A percentile compares a stretch with the other conserved stretches of the same genome.
Evolutionary conservation across 495 filamentous ascomycete species (phyloP).

Genomic region (Penicillium turbatum): DNA sequence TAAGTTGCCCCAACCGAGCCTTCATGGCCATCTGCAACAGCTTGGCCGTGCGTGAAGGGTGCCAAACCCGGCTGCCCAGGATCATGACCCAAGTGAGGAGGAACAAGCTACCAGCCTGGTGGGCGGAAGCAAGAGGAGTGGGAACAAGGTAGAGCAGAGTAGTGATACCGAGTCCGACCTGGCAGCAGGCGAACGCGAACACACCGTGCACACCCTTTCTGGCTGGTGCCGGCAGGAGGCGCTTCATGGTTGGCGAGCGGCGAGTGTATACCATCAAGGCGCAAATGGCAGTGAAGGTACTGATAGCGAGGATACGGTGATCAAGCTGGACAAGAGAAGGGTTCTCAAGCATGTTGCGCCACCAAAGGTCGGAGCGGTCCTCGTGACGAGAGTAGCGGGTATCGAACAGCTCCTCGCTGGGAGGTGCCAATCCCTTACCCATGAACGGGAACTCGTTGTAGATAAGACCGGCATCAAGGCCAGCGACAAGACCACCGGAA

Average conservation of each 20-base stretch:
- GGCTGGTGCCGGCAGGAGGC: slow-evolving; percentile 58
- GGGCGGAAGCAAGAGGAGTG: slow-evolving; percentile 77
- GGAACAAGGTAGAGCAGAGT: slow-evolving; percentile 93
- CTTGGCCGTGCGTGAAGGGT: slow-evolving; percentile 48
- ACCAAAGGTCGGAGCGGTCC: slow-evolving; percentile 78
- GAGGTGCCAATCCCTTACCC: slow-evolving; percentile 78
- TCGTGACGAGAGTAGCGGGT: slow-evolving; percentile 76
- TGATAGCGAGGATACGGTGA: slow-evolving; percentile 86
- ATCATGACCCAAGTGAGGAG: slow-evolving; percentile 78
- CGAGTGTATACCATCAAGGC: slow-evolving; percentile 72
- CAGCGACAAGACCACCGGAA: slow-evolving; percentile 90
- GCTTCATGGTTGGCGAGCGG: slow-evolving; percentile 55
- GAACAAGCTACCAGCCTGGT: slow-evolving; percentile 88
- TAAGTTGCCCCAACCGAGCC: slow-evolving; percentile 30
- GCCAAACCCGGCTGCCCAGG: slow-evolving; percentile 60
- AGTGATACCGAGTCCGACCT: slow-evolving; percentile 79
- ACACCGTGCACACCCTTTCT: slow-evolving; percentile 72
- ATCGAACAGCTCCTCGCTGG: slow-evolving; percentile 74
- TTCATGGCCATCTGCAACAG: slow-evolving; percentile 44
- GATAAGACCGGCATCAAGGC: slow-evolving; percentile 91
- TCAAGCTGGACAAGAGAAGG: slow-evolving; percentile 91
- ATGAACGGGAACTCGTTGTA: slow-evolving; percentile 98
- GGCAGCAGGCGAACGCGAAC: slow-evolving; percentile 74
- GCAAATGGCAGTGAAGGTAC: slow-evolving; percentile 78
- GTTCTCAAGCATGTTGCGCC: slow-evolving; percentile 97